Conservation (phyloP, 768 basidiomycete species). For the Chalciporus piperatus region DNA sequence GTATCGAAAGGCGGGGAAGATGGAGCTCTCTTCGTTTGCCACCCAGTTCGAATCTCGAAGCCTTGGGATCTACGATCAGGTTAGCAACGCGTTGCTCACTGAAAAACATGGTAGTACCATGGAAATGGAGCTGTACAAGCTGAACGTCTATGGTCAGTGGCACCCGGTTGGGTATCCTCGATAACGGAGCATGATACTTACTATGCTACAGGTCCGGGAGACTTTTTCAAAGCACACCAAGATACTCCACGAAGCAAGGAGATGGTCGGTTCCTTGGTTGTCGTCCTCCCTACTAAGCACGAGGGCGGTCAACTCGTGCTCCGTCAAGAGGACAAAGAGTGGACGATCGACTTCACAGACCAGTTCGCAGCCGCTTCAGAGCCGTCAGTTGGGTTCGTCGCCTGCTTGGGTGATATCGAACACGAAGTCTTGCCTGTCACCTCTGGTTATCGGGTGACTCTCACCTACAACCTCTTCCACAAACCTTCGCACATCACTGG, state of each 20-base stretch:
- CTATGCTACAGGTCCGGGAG: constrained; percentile 19
- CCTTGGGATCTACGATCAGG: constrained; percentile 25
- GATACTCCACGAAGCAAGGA: no score
- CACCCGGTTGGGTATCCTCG: no score
- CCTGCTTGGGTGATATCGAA: constrained; percentile 43
- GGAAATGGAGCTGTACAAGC: constrained; percentile 39
- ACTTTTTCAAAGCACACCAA: no score
- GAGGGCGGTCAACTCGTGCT: no score
- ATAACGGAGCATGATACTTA: not conserved
- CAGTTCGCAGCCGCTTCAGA: not conserved
- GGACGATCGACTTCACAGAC: constrained; percentile 37
- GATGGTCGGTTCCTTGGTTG: no score
- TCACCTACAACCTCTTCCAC: constrained; percentile 39
- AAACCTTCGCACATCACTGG: not conserved
- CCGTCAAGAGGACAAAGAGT: no score
- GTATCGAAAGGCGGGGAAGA: constrained; percentile 43
- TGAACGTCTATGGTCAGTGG: constrained; percentile 43
- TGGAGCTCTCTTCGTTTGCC: constrained; percentile 37
- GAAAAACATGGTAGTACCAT: constrained; percentile 28
- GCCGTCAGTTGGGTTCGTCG: constrained; percentile 32
- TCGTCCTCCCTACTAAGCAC: no score
- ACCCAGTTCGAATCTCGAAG: constrained; percentile 31
- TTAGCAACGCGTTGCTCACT: constrained; percentile 16
- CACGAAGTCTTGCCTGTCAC: constrained; percentile 42
- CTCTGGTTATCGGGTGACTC: constrained; percentile 41